Conservation (phyloP, 352 stramenopile species). For the Phytopythium kandeliae region DNA sequence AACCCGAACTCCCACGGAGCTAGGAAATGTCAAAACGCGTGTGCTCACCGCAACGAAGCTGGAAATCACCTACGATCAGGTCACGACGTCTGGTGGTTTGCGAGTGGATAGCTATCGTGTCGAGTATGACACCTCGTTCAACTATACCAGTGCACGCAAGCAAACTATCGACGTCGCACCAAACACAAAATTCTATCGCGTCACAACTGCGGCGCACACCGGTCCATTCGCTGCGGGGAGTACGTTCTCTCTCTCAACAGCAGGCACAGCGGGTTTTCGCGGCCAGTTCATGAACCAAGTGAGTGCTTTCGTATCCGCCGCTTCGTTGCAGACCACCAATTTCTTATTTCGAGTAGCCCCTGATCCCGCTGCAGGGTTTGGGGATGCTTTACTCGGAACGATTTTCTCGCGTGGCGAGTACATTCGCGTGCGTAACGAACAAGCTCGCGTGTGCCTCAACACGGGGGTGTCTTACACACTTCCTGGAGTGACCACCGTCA, state of each 20-base stretch:
- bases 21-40: slow-evolving; percentile 37
- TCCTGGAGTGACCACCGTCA: slow-evolving; percentile 21
- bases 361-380: slow-evolving; percentile 26
- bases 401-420: slow-evolving; percentile 59
- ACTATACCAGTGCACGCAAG: slow-evolving; percentile 19
- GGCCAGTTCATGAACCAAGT: slow-evolving; percentile 44
- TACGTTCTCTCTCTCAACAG: slow-evolving; percentile 60
- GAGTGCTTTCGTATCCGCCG: slow-evolving; percentile 33
- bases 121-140: slow-evolving; percentile 32
- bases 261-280: slow-evolving; percentile 35
- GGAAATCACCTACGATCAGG: slow-evolving; percentile 59
- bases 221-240: slow-evolving; percentile 54
- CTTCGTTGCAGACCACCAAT: slow-evolving; percentile 17
- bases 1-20: slow-evolving; percentile 39
- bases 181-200: slow-evolving; percentile 41
- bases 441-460: slow-evolving; percentile 64
- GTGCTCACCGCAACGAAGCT: slow-evolving; percentile 31
- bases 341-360: slow-evolving; percentile 53
- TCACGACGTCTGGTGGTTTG: slow-evolving; percentile 43
- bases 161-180: slow-evolving; percentile 20
- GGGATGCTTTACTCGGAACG: slow-evolving; percentile 20
- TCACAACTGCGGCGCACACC: slow-evolving; percentile 64
- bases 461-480: slow-evolving; percentile 41
- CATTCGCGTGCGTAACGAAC: slow-evolving; percentile 50
- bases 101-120: slow-evolving; percentile 53